These are phyloP conservation scores for Halteria grandinella DNA, from an alignment of 73 alveolate genomes.

Conservation along the genomic window DNA sequence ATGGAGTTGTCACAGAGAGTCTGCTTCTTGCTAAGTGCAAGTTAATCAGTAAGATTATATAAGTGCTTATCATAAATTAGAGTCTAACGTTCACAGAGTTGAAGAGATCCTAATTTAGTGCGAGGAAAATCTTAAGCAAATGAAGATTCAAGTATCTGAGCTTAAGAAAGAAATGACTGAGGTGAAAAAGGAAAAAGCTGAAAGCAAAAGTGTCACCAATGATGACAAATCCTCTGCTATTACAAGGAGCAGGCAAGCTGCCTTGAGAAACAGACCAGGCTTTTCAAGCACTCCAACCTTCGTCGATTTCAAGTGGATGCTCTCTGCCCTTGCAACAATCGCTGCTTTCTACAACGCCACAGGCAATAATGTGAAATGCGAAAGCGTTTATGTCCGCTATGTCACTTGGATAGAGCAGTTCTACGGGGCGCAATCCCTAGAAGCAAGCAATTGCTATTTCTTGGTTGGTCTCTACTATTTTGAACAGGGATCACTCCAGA, in stretches of 20 bases:
- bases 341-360: slow-evolving; percentile 48
- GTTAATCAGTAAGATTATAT: slow-evolving; percentile 13
- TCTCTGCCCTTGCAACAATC: slow-evolving; percentile 37
- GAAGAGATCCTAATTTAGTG: slow-evolving; percentile 20
- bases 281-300: slow-evolving; percentile 24
- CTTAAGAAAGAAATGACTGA: slow-evolving; percentile 7
- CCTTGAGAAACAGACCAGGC: background rate
- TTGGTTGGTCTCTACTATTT: slow-evolving; percentile 44
- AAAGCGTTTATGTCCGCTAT: slow-evolving; percentile 18
- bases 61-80: background rate
- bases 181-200: slow-evolving; percentile 22
- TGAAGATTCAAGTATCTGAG: slow-evolving; percentile 1
- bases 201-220: slow-evolving; percentile 31
- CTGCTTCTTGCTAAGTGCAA: slow-evolving; percentile 33
- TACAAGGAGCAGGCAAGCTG: slow-evolving; percentile 5
- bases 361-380: slow-evolving; percentile 42
- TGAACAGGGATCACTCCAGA: slow-evolving; percentile 15
- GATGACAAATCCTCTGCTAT: slow-evolving; percentile 51
- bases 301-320: slow-evolving; percentile 51
- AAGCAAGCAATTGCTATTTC: slow-evolving; percentile 53
- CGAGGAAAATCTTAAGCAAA: slow-evolving; percentile 1
- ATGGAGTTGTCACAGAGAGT: slow-evolving; percentile 42
- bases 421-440: slow-evolving; percentile 37
- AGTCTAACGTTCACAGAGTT: slow-evolving; percentile 5
- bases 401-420: slow-evolving; percentile 35